Evolutionary conservation across 75 land plant species (phyloP).

Genomic region (Chamaecyparis obtusa): DNA sequence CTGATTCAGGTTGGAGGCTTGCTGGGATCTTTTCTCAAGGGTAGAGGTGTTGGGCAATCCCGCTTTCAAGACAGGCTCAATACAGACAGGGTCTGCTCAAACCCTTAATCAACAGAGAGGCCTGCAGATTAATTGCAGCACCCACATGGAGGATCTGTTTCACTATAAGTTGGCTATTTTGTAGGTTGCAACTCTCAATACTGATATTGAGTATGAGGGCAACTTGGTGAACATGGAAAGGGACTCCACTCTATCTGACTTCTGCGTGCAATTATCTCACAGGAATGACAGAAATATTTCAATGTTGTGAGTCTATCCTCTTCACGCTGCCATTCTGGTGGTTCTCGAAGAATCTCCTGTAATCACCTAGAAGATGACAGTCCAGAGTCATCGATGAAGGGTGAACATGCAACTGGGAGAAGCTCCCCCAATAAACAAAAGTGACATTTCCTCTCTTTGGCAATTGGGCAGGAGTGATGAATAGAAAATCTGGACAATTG

Average conservation of each 20-base stretch:
- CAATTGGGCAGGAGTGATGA: neutral
- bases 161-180: neutral
- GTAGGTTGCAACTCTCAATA: neutral
- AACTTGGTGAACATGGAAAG: neutral
- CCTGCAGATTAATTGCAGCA: neutral
- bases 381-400: neutral
- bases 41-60: neutral
- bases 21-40: neutral
- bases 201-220: neutral
- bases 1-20: neutral
- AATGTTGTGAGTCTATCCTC: too few species aligned
- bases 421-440: neutral
- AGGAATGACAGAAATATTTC: neutral
- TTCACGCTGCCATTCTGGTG: neutral
- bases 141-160: neutral
- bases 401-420: neutral
- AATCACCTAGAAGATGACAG: neutral
- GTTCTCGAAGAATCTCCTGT: neutral
- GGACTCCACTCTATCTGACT: neutral
- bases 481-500: neutral
- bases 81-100: neutral
- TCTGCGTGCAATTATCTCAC: too few species aligned
- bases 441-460: neutral
- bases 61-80: neutral
- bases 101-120: neutral